phyloP scores from a whole-genome alignment of 345 rosid species.

The Noccaea bulbosa region DNA sequence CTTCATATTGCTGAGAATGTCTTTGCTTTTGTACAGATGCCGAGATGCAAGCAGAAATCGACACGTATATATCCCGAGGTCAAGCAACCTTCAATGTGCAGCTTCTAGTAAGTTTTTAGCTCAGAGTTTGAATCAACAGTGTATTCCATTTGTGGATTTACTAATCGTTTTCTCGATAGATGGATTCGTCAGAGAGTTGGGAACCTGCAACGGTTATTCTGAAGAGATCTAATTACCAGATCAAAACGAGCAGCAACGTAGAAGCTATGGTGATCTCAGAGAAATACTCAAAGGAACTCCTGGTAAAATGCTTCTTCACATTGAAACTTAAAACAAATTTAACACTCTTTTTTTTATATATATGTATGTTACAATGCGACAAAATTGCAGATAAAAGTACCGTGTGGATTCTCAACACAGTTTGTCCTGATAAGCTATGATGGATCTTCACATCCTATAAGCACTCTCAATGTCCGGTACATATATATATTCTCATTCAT shows the following conservation, averaged over 20 bases:
- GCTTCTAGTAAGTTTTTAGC: slow-evolving; percentile 62
- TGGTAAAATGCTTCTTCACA: slow-evolving; percentile 42
- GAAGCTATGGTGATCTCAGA: slow-evolving; percentile 58
- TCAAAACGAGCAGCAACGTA: slow-evolving; percentile 52
- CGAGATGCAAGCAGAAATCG: slow-evolving; percentile 81
- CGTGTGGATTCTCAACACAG: slow-evolving; percentile 74
- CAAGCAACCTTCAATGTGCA: slow-evolving; percentile 69
- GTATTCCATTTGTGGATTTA: not conserved
- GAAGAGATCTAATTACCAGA: slow-evolving; percentile 66
- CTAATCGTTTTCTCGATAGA: slow-evolving; percentile 42
- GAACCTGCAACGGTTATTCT: slow-evolving; percentile 59
- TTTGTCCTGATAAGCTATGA: slow-evolving; percentile 73
- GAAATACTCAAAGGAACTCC: slow-evolving; percentile 63
- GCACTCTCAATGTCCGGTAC: slow-evolving; percentile 67
- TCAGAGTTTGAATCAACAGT: not conserved
- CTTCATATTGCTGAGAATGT: slow-evolving; percentile 8
- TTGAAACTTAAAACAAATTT: not conserved
- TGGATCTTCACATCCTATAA: slow-evolving; percentile 79
- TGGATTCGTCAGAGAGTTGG: slow-evolving; percentile 78
- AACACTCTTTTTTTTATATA: not conserved
- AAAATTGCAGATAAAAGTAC: slow-evolving; percentile 76
- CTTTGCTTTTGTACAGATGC: slow-evolving; percentile 54
- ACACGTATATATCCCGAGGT: slow-evolving; percentile 60
- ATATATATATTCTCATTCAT: not conserved
- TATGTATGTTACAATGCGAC: slow-evolving; percentile 1